phyloP scores from a whole-genome alignment of 345 rosid species.

The Brassica incana region DNA sequence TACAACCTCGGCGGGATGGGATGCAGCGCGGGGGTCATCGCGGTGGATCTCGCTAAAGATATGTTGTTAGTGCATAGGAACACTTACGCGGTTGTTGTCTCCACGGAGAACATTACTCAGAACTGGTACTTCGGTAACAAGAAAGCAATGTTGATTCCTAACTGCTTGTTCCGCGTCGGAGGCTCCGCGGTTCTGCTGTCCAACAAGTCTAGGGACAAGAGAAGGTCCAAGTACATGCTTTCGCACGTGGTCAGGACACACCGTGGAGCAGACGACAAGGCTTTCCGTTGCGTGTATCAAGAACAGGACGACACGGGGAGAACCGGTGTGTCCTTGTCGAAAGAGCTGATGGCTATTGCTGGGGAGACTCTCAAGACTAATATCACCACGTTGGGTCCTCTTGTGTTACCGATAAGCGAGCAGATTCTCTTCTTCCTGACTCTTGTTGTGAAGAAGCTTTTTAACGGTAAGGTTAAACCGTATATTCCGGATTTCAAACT shows the following conservation, averaged over 20 bases:
- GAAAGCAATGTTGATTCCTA: constrained; percentile 49
- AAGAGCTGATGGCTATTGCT: constrained; percentile 31
- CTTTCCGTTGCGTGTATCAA: constrained; percentile 43
- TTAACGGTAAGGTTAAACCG: not conserved
- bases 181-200: constrained; percentile 44
- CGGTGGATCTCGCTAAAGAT: constrained; percentile 51
- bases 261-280: constrained; percentile 47
- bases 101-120: constrained; percentile 48
- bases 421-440: not conserved
- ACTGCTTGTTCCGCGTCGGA: constrained; percentile 48
- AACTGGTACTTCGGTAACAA: constrained; percentile 51
- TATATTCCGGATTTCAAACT: not conserved
- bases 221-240: constrained; percentile 44
- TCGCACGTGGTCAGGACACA: constrained; percentile 48
- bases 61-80: constrained; percentile 45
- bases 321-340: constrained; percentile 42
- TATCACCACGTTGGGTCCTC: not conserved
- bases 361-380: not conserved
- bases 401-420: not conserved
- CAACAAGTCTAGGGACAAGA: constrained; percentile 30
- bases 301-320: constrained; percentile 41
- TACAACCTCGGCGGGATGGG: constrained; percentile 61
- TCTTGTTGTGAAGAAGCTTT: not conserved
- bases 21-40: constrained; percentile 51
- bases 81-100: constrained; percentile 49